A percentile compares a stretch with the other conserved stretches of the same genome.
Conservation (phyloP, 2,329 filamentous ascomycete genomes). For the Aspergillus viridinutans region DNA sequence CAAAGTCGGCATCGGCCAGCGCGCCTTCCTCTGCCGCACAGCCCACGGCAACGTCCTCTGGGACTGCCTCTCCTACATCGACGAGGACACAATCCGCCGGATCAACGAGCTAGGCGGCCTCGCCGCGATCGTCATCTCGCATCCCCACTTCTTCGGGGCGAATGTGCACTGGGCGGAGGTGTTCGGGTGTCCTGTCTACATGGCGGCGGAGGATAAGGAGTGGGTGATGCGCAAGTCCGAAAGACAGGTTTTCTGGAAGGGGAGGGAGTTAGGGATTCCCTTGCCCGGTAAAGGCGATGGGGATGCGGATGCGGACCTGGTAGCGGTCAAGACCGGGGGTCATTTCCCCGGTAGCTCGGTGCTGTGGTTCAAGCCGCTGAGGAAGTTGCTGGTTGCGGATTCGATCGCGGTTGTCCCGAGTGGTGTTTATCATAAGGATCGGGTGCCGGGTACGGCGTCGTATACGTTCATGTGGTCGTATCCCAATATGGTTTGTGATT, state of each 20-base stretch:
- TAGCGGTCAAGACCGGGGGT: slow-evolving; percentile 66
- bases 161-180: slow-evolving; percentile 68
- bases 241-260: slow-evolving; percentile 28
- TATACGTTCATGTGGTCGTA: slow-evolving; percentile 76
- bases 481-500: slow-evolving; percentile 52
- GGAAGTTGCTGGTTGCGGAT: slow-evolving; percentile 69
- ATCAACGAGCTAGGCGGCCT: slow-evolving; percentile 63
- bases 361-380: slow-evolving; percentile 56
- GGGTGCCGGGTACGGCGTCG: slow-evolving; percentile 43
- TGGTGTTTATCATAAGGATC: slow-evolving; percentile 24
- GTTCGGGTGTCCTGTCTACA: slow-evolving; percentile 67
- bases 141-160: slow-evolving; percentile 79
- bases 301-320: slow-evolving; percentile 32
- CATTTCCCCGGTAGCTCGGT: slow-evolving; percentile 76
- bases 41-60: slow-evolving; percentile 68
- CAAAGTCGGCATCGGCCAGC: slow-evolving; percentile 69
- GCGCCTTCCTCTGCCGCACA: slow-evolving; percentile 65
- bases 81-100: slow-evolving; percentile 55
- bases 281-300: not conserved
- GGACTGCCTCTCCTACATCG: slow-evolving; percentile 70
- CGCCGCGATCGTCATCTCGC: slow-evolving; percentile 67
- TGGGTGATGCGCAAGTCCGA: slow-evolving; percentile 55
- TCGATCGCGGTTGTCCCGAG: slow-evolving; percentile 67
- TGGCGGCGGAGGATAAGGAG: slow-evolving; percentile 59
- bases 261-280: slow-evolving; percentile 39